Conservation (phyloP, 805 yeast species). For the Suhomyces sp. region DNA sequence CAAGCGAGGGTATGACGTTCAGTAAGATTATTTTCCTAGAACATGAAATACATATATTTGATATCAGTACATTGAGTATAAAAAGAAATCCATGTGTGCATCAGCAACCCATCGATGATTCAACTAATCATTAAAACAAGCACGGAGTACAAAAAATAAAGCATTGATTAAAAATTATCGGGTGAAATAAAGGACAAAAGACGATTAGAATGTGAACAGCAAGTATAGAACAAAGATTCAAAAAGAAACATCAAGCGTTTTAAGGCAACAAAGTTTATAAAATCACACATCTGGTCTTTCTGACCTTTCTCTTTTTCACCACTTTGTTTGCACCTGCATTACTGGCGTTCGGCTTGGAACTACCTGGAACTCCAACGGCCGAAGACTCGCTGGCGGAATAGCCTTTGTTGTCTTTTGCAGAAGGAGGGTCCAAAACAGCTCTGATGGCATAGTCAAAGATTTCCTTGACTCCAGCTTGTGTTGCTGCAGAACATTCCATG, state of each 20-base stretch:
- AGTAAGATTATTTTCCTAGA: neutral
- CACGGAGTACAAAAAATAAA: neutral
- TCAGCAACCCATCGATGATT: neutral
- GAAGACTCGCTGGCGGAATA: slow-evolving; percentile 13
- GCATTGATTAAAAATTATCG: neutral
- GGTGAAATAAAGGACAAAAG: neutral
- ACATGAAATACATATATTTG: neutral
- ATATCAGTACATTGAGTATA: neutral
- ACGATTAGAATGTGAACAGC: neutral
- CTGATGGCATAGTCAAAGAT: slow-evolving; percentile 82
- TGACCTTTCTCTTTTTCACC: slow-evolving; percentile 25
- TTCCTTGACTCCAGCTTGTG: slow-evolving; percentile 81
- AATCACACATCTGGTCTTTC: slow-evolving; percentile 38
- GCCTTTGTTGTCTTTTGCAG: slow-evolving; percentile 11
- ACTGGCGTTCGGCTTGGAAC: slow-evolving; percentile 2
- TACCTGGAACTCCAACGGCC: slow-evolving; percentile 9
- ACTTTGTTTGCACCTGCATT: slow-evolving; percentile 5
- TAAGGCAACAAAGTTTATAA: slow-evolving; percentile 19
- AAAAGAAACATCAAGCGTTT: neutral
- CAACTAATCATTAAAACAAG: neutral
- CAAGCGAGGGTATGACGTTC: neutral
- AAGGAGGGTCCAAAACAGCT: slow-evolving; percentile 57
- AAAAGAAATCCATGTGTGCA: neutral
- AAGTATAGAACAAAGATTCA: neutral
- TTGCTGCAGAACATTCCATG: slow-evolving; percentile 87